phyloP scores from a whole-genome alignment of 2,329 filamentous ascomycete species.

The Trichophyton rubrum region DNA sequence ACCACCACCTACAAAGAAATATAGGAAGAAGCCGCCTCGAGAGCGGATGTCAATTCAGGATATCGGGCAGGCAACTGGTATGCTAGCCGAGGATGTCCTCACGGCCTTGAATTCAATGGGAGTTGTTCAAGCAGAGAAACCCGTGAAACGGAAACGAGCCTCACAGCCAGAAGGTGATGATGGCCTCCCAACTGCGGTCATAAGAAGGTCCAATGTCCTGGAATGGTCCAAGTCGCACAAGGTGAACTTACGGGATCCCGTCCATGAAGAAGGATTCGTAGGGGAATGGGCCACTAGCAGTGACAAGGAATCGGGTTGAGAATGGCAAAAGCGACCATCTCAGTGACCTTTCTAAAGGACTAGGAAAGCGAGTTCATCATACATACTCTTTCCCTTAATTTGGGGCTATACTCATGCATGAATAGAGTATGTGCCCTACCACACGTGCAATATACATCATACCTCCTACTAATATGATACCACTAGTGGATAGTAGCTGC shows the following conservation, averaged over 20 bases:
- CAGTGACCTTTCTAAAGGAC: background rate
- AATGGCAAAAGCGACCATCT: background rate
- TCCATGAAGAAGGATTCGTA: slow-evolving; percentile 63
- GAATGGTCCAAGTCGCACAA: slow-evolving; percentile 53
- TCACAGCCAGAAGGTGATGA: slow-evolving; percentile 15
- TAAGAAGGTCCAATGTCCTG: slow-evolving; percentile 48
- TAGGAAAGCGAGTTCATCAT: background rate
- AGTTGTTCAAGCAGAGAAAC: slow-evolving; percentile 42
- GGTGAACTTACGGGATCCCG: slow-evolving; percentile 52
- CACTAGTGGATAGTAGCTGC: background rate
- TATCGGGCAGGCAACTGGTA: slow-evolving; percentile 68
- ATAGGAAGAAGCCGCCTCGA: slow-evolving; percentile 31
- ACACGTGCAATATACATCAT: background rate
- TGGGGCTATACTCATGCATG: background rate
- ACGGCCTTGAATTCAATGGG: slow-evolving; percentile 68
- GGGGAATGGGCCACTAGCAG: slow-evolving; percentile 45
- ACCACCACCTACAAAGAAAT: slow-evolving; percentile 19
- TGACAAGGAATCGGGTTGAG: background rate
- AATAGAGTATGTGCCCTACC: background rate
- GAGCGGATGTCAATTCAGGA: slow-evolving; percentile 53
- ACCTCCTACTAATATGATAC: background rate
- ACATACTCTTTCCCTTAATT: background rate
- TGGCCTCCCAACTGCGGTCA: slow-evolving; percentile 26
- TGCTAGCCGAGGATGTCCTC: slow-evolving; percentile 72
- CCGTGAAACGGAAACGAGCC: slow-evolving; percentile 42